phyloP scores from a whole-genome alignment of 139 green algal genomes.

The Chlorella ohadii region DNA sequence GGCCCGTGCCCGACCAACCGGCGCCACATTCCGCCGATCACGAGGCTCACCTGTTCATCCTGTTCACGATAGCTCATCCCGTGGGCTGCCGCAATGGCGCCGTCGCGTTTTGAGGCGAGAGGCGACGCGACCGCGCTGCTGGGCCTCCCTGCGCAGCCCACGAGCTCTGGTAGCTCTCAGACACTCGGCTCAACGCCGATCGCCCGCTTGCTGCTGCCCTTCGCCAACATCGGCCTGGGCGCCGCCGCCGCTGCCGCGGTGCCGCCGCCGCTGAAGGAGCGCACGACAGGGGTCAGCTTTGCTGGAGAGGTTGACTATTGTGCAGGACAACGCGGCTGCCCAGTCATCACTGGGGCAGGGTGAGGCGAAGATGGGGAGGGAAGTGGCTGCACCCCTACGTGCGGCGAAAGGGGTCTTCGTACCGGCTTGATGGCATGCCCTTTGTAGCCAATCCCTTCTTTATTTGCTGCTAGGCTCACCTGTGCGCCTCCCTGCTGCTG shows the following conservation, averaged over 20 bases:
- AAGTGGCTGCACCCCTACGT: neutral
- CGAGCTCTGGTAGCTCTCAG: too few species aligned
- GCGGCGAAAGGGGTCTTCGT: too few species aligned
- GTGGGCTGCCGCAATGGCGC: neutral
- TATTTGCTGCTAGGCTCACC: neutral
- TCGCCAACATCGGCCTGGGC: neutral
- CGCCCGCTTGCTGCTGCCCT: neutral
- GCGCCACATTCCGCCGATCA: too few species aligned
- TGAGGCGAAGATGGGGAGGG: neutral
- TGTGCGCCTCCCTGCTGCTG: neutral
- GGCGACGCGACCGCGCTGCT: neutral
- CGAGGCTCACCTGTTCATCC: too few species aligned
- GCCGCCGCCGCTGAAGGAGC: neutral
- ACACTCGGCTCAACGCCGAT: too few species aligned
- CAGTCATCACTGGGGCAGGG: conserved; percentile 11
- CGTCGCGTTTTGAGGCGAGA: neutral
- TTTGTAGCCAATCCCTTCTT: too few species aligned
- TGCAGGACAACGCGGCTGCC: conserved; percentile 4
- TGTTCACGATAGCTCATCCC: too few species aligned
- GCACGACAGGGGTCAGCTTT: neutral
- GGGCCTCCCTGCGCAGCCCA: too few species aligned
- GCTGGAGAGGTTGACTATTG: conserved; percentile 16
- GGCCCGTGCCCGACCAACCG: too few species aligned
- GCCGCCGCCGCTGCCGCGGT: neutral
- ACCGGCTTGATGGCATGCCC: neutral